Evolutionary conservation across 75 land plant species (phyloP), one percentile per base, ranked within the genome.

Genomic region (Pinus tabuliformis): DNA sequence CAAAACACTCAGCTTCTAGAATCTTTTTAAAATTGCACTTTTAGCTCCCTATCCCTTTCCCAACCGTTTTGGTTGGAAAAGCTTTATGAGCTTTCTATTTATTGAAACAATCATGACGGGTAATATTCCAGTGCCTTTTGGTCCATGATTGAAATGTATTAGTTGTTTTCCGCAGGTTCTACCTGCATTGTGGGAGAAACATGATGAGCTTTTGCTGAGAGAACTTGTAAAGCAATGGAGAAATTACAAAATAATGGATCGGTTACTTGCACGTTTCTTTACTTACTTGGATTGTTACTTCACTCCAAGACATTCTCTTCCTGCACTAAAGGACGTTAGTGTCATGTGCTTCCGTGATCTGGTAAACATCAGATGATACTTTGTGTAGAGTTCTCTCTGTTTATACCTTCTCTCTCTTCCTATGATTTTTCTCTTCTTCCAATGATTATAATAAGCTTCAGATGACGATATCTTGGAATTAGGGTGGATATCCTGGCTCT

Each of bases 231-330:
- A 81, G 83, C 86, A 98, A 71, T 94, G 99, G 98, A 76, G 79
- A 58, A 96, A 96, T 76, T 97, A 96, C 86, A 94, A 96, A 76
- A 81, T 94, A 49, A 92, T 94, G 98, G 98, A 94, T 42, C 86
- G 93, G 72, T 92, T 98, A 98, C 82, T 96, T 58, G 94, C 98
- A 26, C 85, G 93, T 3, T 92, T 94, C 81, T 96, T 96, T 76
- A 85, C 87, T 62, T 94, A 96, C 66, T 83, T 96, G 56, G 99
- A 96, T 70, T 88, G 98, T 0, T 96, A 94, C 74, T 96, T 94
- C 71, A 92, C 94, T 78, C 90, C 92, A 52, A 79, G 93, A 70
- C 83, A 91, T 73, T 89, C 91, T 39, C 92, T 96, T 64, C 99
- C 99, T 30, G 79, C 90, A 22, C 88, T 96, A 11, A 87, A 86